These are phyloP conservation scores for Trichoderma sp. DNA, from an alignment of 2,329 filamentous ascomycete species.

Conservation along the genomic window DNA sequence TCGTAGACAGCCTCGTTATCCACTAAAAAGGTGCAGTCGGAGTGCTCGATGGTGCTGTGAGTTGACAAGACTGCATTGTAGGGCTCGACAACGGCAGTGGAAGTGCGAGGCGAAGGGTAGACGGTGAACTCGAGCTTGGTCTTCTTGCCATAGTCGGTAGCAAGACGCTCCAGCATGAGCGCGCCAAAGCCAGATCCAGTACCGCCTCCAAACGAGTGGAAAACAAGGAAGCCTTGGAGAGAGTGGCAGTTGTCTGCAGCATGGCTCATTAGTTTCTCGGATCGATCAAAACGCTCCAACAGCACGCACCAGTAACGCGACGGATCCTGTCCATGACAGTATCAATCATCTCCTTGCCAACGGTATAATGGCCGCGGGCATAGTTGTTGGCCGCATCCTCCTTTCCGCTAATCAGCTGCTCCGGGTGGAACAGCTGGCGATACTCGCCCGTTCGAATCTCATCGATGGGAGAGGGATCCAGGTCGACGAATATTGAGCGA, in stretches of 20 bases:
- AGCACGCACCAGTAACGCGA: constrained; percentile 63
- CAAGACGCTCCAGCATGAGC: constrained; percentile 70
- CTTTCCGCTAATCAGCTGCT: constrained; percentile 72
- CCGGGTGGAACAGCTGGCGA: constrained; percentile 71
- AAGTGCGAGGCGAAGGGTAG: constrained; percentile 69
- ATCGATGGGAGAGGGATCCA: constrained; percentile 72
- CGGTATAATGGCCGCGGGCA: constrained; percentile 74
- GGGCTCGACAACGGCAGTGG: constrained; percentile 71
- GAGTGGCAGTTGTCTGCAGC: constrained; percentile 68
- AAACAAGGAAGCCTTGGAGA: constrained; percentile 72
- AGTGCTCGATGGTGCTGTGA: constrained; percentile 75
- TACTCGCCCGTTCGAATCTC: constrained; percentile 71
- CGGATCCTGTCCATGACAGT: constrained; percentile 69
- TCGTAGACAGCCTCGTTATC: constrained; percentile 77
- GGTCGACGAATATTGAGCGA: constrained; percentile 70
- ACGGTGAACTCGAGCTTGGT: constrained; percentile 75
- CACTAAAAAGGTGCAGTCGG: constrained; percentile 77
- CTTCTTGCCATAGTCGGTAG: constrained; percentile 76
- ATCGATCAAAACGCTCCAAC: neutral
- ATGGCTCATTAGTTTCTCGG: neutral
- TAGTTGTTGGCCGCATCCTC: constrained; percentile 80
- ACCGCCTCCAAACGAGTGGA: constrained; percentile 74
- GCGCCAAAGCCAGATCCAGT: constrained; percentile 73
- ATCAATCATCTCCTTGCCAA: constrained; percentile 76
- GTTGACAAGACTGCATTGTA: constrained; percentile 75